Evolutionary conservation across 2,329 filamentous ascomycete genomes (phyloP), one percentile per base, ranked within the genome.

Genomic region (Colletotrichum endophyticum): DNA sequence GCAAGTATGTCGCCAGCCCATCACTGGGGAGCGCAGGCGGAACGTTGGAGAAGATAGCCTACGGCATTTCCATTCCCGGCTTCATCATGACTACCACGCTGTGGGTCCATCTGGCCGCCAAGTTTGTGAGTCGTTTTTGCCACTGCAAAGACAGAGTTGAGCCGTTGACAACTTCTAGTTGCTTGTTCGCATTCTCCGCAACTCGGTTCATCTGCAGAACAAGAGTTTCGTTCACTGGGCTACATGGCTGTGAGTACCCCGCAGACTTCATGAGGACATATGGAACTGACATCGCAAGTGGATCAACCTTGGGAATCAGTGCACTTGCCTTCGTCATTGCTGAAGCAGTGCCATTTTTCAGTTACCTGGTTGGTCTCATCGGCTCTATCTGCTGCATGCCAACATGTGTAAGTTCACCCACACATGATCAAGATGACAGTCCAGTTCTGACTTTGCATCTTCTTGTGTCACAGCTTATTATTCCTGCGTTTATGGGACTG

Each of bases 1-100:
- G 92, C 5, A 84, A 89, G 76, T 93, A 89, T 88, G 90, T 93
- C 8, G 90, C 91, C 0, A 90, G 88, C 4, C 92, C 92, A 0
- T 90, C 91, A 2, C 87, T 93, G 0, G 91, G 91, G 15, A 80
- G 79, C 53, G 79, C 79, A 12, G 78, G 79, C 28, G 78, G 79
- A 27, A 72, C 70, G 1, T 22, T 80, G 4, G 75, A 79, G 73
- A 80, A 80, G 64, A 76, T 80, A 56, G 79, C 79, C 59, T 80
- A 79, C 25, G 79, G 79, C 7, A 71, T 62, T n/a, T 70, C 66
- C 27, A 78, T 79, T 44, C 78, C 78, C 9, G 78, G 78, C n/a
- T 78, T 79, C 69, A 77, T 79, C 36, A 79, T 79, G 75, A 78
- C 77, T 15, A 76, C 75, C 22, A 78, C 77, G 5, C 69, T 79